Evolutionary conservation across 2,329 filamentous ascomycete species (phyloP).

Genomic region (Clonostachys rosea): DNA sequence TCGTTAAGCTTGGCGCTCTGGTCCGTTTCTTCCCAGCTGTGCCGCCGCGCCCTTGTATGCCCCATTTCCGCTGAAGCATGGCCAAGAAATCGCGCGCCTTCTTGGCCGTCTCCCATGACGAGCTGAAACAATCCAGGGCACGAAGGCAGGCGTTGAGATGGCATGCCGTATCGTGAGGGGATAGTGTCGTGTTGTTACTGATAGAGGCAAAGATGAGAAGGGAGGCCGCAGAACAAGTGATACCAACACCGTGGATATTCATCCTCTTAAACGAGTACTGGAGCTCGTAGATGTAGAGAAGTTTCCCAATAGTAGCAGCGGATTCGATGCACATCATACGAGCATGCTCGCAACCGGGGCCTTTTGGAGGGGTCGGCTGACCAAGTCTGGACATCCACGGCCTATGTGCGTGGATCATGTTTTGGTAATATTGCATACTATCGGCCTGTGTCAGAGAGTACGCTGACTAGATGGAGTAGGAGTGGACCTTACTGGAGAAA

Average conservation of each 20-base stretch:
- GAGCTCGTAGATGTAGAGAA: neutral
- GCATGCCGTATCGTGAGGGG: neutral
- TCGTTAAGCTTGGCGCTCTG: no score
- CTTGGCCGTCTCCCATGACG: conserved; percentile 15
- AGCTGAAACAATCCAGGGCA: conserved; percentile 12
- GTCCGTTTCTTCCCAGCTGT: no score
- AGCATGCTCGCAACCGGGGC: neutral
- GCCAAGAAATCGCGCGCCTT: conserved; percentile 12
- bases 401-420: conserved; percentile 12
- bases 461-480: neutral
- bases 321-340: neutral
- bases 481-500: neutral
- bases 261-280: conserved; percentile 6
- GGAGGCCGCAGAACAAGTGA: conserved; percentile 4
- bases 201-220: conserved; percentile 13
- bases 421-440: conserved; percentile 19
- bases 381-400: conserved; percentile 17
- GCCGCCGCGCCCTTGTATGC: no score
- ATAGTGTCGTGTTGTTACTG: conserved; percentile 6
- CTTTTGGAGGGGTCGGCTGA: conserved; percentile 4
- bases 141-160: conserved; percentile 14
- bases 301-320: neutral
- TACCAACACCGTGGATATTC: conserved; percentile 10
- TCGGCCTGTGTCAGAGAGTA: no score
- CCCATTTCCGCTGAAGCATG: conserved; percentile 13